Evolutionary conservation across 768 basidiomycete species (phyloP).

Genomic region (Tricholoma terreum): DNA sequence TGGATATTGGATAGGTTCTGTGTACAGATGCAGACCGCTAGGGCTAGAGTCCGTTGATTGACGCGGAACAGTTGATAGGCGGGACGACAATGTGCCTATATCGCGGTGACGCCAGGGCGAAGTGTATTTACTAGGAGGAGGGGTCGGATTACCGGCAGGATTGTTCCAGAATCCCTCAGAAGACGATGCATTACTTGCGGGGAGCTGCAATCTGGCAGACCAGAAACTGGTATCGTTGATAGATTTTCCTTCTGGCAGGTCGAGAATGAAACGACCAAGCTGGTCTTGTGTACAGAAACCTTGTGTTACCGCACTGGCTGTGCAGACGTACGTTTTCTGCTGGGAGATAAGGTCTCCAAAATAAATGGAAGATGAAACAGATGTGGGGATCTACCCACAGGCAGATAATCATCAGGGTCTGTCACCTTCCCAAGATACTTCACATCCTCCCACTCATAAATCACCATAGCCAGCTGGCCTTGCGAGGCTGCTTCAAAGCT

Average conservation of each 20-base stretch:
- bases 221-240: conserved; percentile 81
- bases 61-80: conserved; percentile 11
- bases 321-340: conserved; percentile 95
- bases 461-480: conserved; percentile 90
- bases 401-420: conserved; percentile 52
- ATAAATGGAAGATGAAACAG: not conserved
- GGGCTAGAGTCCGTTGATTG: conserved; percentile 43
- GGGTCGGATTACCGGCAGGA: conserved; percentile 56
- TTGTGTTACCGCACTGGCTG: conserved; percentile 67
- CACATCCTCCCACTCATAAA: conserved; percentile 94
- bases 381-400: conserved; percentile 44
- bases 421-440: conserved; percentile 75
- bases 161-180: conserved; percentile 53
- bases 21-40: conserved; percentile 51
- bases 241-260: conserved; percentile 58
- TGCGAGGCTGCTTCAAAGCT: conserved; percentile 74
- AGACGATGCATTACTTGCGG: conserved; percentile 26
- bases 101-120: conserved; percentile 44
- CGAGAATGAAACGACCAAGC: conserved; percentile 89
- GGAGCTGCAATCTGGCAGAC: conserved; percentile 75
- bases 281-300: conserved; percentile 67
- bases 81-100: not conserved
- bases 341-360: conserved; percentile 22
- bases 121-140: conserved; percentile 43
- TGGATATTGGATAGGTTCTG: conserved; percentile 73